Conservation (phyloP, 306 rosid genomes). For the Cajanus cajan region DNA sequence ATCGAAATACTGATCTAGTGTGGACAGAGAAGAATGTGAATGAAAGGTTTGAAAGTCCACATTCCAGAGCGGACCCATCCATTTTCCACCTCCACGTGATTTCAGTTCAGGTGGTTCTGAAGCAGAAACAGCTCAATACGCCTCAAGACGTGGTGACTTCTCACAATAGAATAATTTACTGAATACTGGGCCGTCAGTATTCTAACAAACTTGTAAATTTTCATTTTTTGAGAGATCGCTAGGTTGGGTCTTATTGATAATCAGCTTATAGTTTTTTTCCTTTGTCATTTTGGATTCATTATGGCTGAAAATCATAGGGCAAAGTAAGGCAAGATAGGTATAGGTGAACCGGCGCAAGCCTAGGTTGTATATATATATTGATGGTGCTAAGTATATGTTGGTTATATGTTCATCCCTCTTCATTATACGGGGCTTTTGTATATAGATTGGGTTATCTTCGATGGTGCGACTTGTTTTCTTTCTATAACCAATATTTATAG, state of each 20-base stretch:
- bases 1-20: conserved; percentile 40
- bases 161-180: conserved; percentile 27
- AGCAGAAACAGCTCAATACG: conserved; percentile 37
- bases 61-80: conserved; percentile 44
- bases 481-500: neutral
- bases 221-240: conserved; percentile 4
- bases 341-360: conserved; percentile 20
- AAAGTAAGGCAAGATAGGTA: conserved; percentile 12
- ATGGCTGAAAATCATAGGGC: conserved; percentile 3
- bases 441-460: conserved; percentile 6
- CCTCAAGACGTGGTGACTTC: neutral
- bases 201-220: conserved; percentile 7
- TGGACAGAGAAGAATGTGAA: conserved; percentile 58
- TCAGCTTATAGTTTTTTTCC: neutral
- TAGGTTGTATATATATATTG: conserved; percentile 6
- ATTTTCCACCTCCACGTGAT: conserved; percentile 30
- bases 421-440: neutral
- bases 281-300: conserved; percentile 6
- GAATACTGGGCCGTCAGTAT: neutral
- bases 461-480: neutral
- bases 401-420: conserved; percentile 1
- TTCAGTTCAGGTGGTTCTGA: conserved; percentile 21
- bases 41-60: conserved; percentile 52
- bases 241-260: neutral
- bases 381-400: neutral